A percentile compares a stretch with the other conserved stretches of the same genome.
phyloP scores from a whole-genome alignment of 2,329 filamentous ascomycete species.

The Pseudogymnoascus sp. region DNA sequence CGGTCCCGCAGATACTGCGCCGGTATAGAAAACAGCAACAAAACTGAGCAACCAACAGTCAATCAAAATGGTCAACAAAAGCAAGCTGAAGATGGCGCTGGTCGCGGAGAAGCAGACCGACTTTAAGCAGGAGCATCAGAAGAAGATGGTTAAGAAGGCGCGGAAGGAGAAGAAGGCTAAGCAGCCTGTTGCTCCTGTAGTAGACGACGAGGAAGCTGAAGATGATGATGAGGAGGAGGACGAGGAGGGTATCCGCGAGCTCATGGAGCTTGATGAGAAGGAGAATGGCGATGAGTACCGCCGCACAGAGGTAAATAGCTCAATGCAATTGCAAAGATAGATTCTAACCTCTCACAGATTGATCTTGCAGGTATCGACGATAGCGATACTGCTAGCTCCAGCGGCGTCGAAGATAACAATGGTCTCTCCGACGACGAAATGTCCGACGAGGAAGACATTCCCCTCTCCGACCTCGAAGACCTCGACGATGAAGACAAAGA shows the following conservation, averaged over 20 bases:
- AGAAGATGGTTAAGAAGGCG: conserved; percentile 32
- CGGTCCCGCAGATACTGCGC: conserved; percentile 6
- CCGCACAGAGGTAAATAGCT: conserved; percentile 32
- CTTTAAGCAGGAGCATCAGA: conserved; percentile 40
- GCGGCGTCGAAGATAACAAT: conserved; percentile 49
- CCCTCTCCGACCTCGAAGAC: conserved; percentile 80
- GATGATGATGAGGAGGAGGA: conserved; percentile 34
- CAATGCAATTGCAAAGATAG: conserved; percentile 12
- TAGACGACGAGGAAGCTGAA: conserved; percentile 39
- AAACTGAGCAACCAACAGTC: background rate
- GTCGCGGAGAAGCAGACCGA: conserved; percentile 50
- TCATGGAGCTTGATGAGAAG: conserved; percentile 30
- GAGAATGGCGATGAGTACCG: conserved; percentile 36
- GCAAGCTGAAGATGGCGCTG: conserved; percentile 48
- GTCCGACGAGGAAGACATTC: conserved; percentile 79
- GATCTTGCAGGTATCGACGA: conserved; percentile 53
- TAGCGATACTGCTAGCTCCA: conserved; percentile 54
- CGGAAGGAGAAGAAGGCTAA: conserved; percentile 31
- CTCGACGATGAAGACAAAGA: conserved; percentile 72
- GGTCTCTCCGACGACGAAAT: conserved; percentile 40
- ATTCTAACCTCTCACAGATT: conserved; percentile 33
- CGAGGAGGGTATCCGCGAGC: conserved; percentile 22
- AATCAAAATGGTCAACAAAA: conserved; percentile 32
- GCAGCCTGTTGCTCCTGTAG: conserved; percentile 28
- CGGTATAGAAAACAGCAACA: background rate